These are phyloP conservation scores for Pilatotrama ljubarskyi DNA, from an alignment of 768 basidiomycete genomes.

Conservation along the genomic window DNA sequence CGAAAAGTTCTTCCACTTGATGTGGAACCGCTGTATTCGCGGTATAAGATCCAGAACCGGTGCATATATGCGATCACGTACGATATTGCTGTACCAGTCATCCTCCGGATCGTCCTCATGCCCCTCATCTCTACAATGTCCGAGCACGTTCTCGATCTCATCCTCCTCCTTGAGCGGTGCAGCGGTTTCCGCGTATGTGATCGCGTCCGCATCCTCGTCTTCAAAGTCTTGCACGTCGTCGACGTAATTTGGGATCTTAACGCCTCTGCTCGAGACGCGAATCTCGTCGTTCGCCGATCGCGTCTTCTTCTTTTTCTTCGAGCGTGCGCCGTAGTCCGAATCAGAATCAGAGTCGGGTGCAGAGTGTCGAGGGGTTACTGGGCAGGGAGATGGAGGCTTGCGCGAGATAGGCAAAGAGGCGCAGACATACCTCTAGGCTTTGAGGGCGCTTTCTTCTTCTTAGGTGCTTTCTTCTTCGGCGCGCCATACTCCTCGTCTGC, in stretches of 20 bases:
- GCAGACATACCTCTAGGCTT: conserved; percentile 58
- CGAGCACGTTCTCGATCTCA: conserved; percentile 90
- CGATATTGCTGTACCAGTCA: conserved; percentile 85
- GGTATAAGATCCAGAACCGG: background rate
- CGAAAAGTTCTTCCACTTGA: conserved; percentile 99
- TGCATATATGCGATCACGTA: conserved; percentile 32
- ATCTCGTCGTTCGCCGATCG: conserved; percentile 63
- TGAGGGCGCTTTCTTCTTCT: conserved; percentile 65
- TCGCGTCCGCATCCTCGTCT: conserved; percentile 62
- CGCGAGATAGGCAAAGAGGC: conserved; percentile 12
- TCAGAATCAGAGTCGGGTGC: conserved; percentile 70
- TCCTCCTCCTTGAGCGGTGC: conserved; percentile 49
- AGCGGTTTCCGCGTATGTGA: conserved; percentile 48
- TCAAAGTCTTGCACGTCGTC: conserved; percentile 69
- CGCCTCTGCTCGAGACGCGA: conserved; percentile 74
- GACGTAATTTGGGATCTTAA: conserved; percentile 80
- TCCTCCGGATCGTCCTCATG: conserved; percentile 76
- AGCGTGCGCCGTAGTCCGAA: conserved; percentile 82
- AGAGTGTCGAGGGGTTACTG: conserved; percentile 47
- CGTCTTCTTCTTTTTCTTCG: conserved; percentile 82
- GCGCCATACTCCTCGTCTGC: conserved; percentile 71
- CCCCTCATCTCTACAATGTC: conserved; percentile 84
- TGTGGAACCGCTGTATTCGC: conserved; percentile 81
- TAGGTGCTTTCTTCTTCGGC: conserved; percentile 63
- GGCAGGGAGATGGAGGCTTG: conserved; percentile 33